phyloP scores from a whole-genome alignment of 176 grass and related monocot genomes.

The Rhynchospora tenuis region DNA sequence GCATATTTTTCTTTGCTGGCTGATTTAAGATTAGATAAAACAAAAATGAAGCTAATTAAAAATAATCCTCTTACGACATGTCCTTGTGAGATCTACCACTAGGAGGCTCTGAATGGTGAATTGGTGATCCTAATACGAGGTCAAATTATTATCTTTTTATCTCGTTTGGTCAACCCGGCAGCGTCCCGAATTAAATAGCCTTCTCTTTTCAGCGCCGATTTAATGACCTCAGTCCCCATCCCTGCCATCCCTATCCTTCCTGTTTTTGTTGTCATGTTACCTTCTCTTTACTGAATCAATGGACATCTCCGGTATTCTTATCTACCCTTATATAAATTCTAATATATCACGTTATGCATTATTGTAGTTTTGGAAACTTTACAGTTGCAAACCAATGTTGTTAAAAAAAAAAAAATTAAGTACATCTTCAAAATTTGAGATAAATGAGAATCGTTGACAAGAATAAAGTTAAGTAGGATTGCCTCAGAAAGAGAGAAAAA shows the following conservation, averaged over 20 bases:
- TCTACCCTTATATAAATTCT: not conserved
- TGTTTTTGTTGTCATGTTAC: not conserved
- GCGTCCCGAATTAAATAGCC: not conserved
- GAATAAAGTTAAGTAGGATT: not conserved
- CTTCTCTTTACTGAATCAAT: not conserved
- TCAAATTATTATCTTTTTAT: conserved; percentile 8
- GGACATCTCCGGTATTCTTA: not conserved
- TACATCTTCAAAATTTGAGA: not conserved
- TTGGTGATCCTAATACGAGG: conserved; percentile 1
- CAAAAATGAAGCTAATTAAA: not conserved
- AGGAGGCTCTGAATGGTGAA: not conserved
- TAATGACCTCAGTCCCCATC: not conserved
- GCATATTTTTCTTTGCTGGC: not conserved
- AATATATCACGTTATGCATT: too few species aligned
- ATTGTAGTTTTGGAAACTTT: too few species aligned
- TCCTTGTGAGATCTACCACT: not conserved
- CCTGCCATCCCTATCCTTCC: not conserved
- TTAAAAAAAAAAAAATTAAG: too few species aligned
- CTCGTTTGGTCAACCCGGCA: conserved; percentile 8
- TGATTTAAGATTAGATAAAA: not conserved
- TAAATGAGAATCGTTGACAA: not conserved
- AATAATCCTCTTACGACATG: not conserved
- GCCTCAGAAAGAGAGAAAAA: too few species aligned
- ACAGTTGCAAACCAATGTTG: too few species aligned
- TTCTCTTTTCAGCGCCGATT: conserved; percentile 2